These are phyloP conservation scores for Agapanthus africanus DNA, from an alignment of 106 monocot genomes.

Conservation along the genomic window DNA sequence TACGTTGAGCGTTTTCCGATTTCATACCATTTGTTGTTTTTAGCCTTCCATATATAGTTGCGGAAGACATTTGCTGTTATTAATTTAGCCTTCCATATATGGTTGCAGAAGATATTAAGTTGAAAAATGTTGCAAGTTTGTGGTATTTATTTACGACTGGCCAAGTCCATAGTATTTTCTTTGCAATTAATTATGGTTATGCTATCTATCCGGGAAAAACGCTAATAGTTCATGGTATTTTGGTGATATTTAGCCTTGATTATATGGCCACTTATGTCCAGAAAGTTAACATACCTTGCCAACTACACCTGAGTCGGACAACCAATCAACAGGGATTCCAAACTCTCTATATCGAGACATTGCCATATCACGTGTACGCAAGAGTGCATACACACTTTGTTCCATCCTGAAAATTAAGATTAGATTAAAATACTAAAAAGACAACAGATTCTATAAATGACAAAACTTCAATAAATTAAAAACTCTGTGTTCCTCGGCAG, in stretches of 20 bases:
- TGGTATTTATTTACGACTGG: not conserved
- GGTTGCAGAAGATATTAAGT: too few species aligned
- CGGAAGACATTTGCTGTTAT: too few species aligned
- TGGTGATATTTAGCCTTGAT: too few species aligned
- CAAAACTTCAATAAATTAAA: not conserved
- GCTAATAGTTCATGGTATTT: too few species aligned
- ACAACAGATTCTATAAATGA: not conserved
- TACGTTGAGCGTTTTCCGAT: too few species aligned
- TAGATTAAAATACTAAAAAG: not conserved
- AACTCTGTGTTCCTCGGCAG: not conserved
- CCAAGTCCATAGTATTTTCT: not conserved
- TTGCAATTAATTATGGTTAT: not conserved
- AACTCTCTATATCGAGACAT: slow-evolving; percentile 77
- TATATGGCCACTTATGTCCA: not conserved
- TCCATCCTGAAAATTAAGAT: slow-evolving; percentile 49
- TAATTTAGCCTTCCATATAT: too few species aligned
- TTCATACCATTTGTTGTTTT: too few species aligned
- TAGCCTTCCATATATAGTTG: too few species aligned
- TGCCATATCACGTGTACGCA: slow-evolving; percentile 86
- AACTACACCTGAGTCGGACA: slow-evolving; percentile 71
- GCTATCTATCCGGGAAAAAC: too few species aligned
- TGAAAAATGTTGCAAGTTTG: too few species aligned
- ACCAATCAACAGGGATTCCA: slow-evolving; percentile 82
- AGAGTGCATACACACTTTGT: slow-evolving; percentile 83
- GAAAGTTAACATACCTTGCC: slow-evolving; percentile 55